Conservation (phyloP, 768 basidiomycete species). For the Rhodosporidiobolus sp. region DNA sequence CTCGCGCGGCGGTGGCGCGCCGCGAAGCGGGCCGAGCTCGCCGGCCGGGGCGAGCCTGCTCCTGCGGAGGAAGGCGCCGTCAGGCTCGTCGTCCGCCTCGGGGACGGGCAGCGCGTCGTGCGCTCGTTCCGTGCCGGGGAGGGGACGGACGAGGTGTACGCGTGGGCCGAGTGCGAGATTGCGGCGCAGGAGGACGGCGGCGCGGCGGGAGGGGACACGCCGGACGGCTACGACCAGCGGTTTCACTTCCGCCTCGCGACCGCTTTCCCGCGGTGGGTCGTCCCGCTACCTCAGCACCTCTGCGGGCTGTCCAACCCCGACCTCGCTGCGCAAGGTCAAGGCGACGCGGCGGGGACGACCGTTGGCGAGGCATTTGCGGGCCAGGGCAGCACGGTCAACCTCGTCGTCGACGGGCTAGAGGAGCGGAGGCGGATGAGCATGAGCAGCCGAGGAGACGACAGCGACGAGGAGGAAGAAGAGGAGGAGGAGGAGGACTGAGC, state of each 20-base stretch:
- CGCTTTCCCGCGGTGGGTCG: slow-evolving; percentile 59
- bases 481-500: slow-evolving; percentile 50
- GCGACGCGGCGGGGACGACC: slow-evolving; percentile 49
- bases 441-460: slow-evolving; percentile 40
- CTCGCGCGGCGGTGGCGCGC: slow-evolving; percentile 55
- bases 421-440: slow-evolving; percentile 55
- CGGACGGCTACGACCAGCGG: slow-evolving; percentile 51
- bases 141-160: slow-evolving; percentile 65
- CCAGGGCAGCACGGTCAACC: slow-evolving; percentile 45
- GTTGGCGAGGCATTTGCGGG: slow-evolving; percentile 40
- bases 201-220: slow-evolving; percentile 30
- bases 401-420: slow-evolving; percentile 53
- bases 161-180: slow-evolving; percentile 61
- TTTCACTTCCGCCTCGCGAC: slow-evolving; percentile 71
- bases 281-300: slow-evolving; percentile 48
- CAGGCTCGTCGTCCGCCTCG: slow-evolving; percentile 61
- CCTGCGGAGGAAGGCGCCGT: slow-evolving; percentile 50
- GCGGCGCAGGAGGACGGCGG: slow-evolving; percentile 48
- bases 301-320: background rate
- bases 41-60: slow-evolving; percentile 49
- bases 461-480: slow-evolving; percentile 59
- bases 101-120: slow-evolving; percentile 57
- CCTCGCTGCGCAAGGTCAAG: background rate
- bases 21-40: slow-evolving; percentile 59
- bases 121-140: slow-evolving; percentile 57